Base-by-base conservation (phyloP, 345 rosid species). In the sweet orange (Citrus sinensis) region DNA sequence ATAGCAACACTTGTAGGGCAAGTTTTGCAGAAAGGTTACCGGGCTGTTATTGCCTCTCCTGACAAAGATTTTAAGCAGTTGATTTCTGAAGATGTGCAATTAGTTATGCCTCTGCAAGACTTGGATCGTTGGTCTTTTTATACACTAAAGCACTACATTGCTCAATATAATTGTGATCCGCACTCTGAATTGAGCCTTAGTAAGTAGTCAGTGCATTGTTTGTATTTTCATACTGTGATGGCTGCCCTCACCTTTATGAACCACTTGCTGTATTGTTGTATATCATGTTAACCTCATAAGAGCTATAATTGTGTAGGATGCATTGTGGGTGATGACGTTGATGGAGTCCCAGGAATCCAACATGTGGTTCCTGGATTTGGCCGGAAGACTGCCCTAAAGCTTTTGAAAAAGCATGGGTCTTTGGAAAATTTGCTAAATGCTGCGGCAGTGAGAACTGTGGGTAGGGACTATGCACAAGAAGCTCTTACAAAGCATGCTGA, bases 11-110 rank as follows among this genome's bases (percentile, higher is more conserved):
- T 95, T 13, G 85, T 81, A 30, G 89, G 76, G 72, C 98, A 93
- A 85, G 99, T 87, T 71, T 78, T 92, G 63, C 83, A 82, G 81
- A 88, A 83, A 85, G 93, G 97, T 63, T 83, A 88, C 74, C 81
- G 79, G 0, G 96, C 84, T 22, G 97, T 92, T 77, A 81, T 93
- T 85, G 98, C 98, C 77, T 95, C 99, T 64, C 99, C 97, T 4
- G 99, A 95, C 80, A 95, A 95, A 88, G 98, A 93, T 85, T 95
- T 95, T 77, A 95, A 93, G 91, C 99, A 95, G 86, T 82, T 95
- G 84, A 87, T 95, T 62, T 93, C 96, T 78, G 96, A 91, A 74
- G 89, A 95, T 83, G 94, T 95, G 81, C 99, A 93, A 67, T 86
- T 95, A 76, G 98, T 92, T 79, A 85, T 91, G 86, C 99, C 99